A percentile compares a stretch with the other conserved stretches of the same genome.
Conservation (phyloP, 2,329 filamentous ascomycete species). For the Diaporthe citriasiana region DNA sequence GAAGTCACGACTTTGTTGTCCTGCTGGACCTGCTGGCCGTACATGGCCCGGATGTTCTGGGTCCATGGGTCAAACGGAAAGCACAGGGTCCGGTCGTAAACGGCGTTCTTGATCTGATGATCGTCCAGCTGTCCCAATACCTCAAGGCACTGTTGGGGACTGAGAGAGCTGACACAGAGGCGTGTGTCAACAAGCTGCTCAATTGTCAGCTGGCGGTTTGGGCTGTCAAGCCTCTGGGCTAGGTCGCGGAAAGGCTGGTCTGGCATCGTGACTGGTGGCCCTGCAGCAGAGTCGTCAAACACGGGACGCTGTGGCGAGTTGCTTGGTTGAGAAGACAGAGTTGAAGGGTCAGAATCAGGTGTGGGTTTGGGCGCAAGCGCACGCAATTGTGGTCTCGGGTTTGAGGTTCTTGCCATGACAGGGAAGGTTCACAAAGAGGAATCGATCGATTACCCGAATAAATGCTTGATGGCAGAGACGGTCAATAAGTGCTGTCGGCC, state of each 20-base stretch:
- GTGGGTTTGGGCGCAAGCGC: not conserved
- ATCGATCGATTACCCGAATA: not conserved
- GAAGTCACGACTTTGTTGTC: not conserved
- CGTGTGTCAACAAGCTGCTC: conserved; percentile 12
- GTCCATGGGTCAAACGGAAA: conserved; percentile 4
- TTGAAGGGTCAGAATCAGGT: no score
- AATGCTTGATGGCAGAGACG: not conserved
- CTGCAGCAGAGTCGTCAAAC: not conserved
- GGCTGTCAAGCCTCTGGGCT: not conserved
- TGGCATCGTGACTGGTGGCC: conserved; percentile 12
- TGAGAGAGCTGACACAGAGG: not conserved
- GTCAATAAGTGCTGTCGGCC: not conserved
- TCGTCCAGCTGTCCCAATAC: not conserved
- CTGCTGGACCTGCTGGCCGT: not conserved
- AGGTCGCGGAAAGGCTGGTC: conserved; percentile 22
- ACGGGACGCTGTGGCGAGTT: no score
- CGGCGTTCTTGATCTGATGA: conserved; percentile 9
- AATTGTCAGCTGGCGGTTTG: not conserved
- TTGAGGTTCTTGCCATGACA: conserved; percentile 7
- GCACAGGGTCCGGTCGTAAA: conserved; percentile 15
- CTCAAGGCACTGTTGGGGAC: not conserved
- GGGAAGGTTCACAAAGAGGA: not conserved
- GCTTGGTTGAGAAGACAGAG: not conserved
- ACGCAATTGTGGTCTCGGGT: not conserved
- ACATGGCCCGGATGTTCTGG: not conserved